A percentile compares a stretch with the other conserved stretches of the same genome.
Conservation (phyloP, 1,284 basidiomycete genomes). For the Vanrija sp. region DNA sequence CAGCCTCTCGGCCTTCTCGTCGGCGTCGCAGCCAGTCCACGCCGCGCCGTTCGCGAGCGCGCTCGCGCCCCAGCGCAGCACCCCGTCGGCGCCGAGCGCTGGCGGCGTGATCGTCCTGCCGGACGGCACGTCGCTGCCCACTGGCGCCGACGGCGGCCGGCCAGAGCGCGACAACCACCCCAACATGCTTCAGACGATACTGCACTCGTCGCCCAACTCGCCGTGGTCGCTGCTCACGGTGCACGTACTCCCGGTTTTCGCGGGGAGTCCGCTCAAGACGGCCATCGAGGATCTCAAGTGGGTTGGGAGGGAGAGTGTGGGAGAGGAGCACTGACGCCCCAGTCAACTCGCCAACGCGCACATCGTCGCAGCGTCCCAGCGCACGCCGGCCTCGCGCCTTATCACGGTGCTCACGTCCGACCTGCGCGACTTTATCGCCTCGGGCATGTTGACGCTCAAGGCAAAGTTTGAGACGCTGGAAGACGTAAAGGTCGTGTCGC, state of each 20-base stretch:
- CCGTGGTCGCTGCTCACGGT: conserved; percentile 81
- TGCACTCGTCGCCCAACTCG: conserved; percentile 37
- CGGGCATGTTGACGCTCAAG: conserved; percentile 88
- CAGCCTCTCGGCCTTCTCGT: conserved; percentile 9
- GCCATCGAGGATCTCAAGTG: conserved; percentile 88
- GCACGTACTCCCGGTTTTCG: conserved; percentile 83
- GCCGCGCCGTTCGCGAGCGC: not conserved
- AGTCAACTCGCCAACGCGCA: conserved; percentile 41
- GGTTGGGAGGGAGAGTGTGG: conserved; percentile 7
- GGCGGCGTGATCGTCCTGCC: conserved; percentile 34
- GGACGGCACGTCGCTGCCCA: conserved; percentile 35
- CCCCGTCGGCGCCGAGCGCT: conserved; percentile 1
- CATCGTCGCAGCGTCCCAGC: conserved; percentile 38
- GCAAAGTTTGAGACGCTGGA: conserved; percentile 68
- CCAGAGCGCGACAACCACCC: not conserved
- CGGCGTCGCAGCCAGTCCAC: conserved; percentile 3
- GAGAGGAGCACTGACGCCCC: conserved; percentile 1
- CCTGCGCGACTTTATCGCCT: conserved; percentile 72
- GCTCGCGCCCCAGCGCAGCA: conserved; percentile 3
- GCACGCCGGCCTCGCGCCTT: conserved; percentile 44
- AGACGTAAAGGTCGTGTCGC: conserved; percentile 61
- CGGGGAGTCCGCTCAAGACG: conserved; percentile 79
- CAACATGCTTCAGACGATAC: conserved; percentile 5
- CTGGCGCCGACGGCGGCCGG: conserved; percentile 2
- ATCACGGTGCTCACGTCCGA: conserved; percentile 65